phyloP scores from a whole-genome alignment of 805 yeast genomes.

The Monosporozyma siamensis region DNA sequence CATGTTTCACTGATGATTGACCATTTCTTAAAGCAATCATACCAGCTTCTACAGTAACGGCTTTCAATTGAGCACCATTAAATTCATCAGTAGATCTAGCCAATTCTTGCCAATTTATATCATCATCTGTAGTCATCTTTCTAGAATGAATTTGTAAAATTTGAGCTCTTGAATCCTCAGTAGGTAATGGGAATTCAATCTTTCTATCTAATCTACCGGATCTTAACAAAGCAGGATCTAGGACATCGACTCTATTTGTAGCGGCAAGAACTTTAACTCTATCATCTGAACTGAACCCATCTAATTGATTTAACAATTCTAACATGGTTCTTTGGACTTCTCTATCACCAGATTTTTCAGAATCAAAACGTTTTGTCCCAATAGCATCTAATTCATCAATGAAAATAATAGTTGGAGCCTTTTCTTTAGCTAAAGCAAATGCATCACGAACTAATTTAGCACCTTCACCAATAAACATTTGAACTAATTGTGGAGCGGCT shows the following conservation, averaged over 20 bases:
- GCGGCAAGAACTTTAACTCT: constrained; percentile 97
- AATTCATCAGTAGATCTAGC: constrained; percentile 98
- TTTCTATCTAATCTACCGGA: constrained; percentile 97
- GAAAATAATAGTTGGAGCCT: constrained; percentile 95
- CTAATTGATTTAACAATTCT: constrained; percentile 92
- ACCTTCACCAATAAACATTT: constrained; percentile 98
- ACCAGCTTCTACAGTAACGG: constrained; percentile 98
- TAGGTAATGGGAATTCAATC: constrained; percentile 95
- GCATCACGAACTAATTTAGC: constrained; percentile 97
- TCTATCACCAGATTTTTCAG: constrained; percentile 94
- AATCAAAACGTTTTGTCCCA: constrained; percentile 96
- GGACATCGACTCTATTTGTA: constrained; percentile 93
- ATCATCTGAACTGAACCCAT: constrained; percentile 96
- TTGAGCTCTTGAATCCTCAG: constrained; percentile 95
- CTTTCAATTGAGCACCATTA: constrained; percentile 97
- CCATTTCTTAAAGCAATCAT: constrained; percentile 98
- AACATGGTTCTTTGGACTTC: constrained; percentile 99
- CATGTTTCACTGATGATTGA: constrained; percentile 84
- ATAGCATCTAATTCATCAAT: constrained; percentile 98
- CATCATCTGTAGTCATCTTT: constrained; percentile 86
- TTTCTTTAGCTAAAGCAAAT: constrained; percentile 92
- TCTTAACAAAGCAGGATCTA: constrained; percentile 97
- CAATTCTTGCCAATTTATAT: constrained; percentile 95
- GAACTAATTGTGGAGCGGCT: constrained; percentile 97
- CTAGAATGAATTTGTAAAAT: constrained; percentile 95